Conservation (phyloP, 225 moss, liverwort and hornwort genomes). For the Takakia lepidozioides region DNA sequence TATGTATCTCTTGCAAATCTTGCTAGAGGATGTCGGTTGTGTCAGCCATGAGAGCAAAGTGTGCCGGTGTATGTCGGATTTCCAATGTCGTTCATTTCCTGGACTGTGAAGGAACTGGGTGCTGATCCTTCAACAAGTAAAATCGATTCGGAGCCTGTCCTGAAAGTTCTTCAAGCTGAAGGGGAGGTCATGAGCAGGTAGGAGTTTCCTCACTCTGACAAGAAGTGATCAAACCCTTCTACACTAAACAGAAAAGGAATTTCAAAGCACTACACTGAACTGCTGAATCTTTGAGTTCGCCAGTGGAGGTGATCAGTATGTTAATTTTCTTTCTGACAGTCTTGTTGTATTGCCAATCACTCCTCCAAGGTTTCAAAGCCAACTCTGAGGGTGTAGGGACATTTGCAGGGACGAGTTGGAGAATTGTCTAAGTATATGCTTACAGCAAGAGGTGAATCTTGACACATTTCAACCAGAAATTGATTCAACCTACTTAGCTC, state of each 20-base stretch:
- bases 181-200: constrained; percentile 1
- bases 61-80: no score
- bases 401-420: neutral
- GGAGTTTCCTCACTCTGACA: neutral
- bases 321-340: neutral
- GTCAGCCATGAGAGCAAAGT: no score
- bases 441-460: no score
- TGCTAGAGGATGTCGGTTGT: no score
- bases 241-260: neutral
- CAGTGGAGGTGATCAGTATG: neutral
- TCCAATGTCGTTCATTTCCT: no score
- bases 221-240: neutral
- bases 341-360: neutral
- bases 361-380: neutral
- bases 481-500: no score
- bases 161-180: neutral
- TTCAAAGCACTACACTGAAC: no score
- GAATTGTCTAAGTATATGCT: neutral
- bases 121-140: neutral
- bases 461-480: no score
- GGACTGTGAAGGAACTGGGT: constrained; percentile 1
- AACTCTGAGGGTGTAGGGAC: neutral
- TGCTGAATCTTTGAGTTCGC: neutral
- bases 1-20: no score
- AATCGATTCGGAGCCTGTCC: neutral